A percentile compares a stretch with the other conserved stretches of the same genome.
These are phyloP conservation scores for Coffea canephora DNA, from an alignment of 257 asterid species.

Conservation along the genomic window DNA sequence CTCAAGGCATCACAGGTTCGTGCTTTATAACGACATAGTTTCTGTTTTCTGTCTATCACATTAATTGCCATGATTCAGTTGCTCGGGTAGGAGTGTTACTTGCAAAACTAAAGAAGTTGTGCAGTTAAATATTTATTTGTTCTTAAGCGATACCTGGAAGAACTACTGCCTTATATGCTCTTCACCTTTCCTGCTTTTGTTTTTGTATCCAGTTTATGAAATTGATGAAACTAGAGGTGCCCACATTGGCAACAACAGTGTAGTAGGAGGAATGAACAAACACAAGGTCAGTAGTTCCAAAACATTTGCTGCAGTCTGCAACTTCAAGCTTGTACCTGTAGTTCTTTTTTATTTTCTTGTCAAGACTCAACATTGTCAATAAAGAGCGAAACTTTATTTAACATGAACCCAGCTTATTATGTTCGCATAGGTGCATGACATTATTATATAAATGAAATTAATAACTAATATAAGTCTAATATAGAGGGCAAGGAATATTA, in stretches of 20 bases:
- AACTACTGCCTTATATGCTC: background rate
- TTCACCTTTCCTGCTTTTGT: constrained; percentile 12
- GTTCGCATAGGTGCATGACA: background rate
- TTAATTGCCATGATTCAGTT: background rate
- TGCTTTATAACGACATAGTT: background rate
- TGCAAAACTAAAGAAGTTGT: background rate
- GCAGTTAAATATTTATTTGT: background rate
- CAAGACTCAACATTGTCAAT: background rate
- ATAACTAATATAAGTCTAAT: background rate
- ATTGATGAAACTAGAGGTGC: constrained; percentile 75
- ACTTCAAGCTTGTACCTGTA: background rate
- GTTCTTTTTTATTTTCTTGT: background rate
- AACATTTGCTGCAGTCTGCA: background rate
- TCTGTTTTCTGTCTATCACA: background rate
- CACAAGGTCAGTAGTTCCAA: constrained; percentile 1
- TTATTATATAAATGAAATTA: no score
- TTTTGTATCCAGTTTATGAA: constrained; percentile 63
- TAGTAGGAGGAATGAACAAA: constrained; percentile 6
- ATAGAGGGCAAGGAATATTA: background rate
- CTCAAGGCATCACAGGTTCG: constrained; percentile 96
- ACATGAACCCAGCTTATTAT: background rate
- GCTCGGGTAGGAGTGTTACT: background rate
- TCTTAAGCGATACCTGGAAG: background rate
- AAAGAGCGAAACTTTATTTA: background rate
- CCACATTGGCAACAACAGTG: constrained; percentile 39